Percentiles rank a stretch among this genome's conserved stretches.
Conservation (phyloP, 768 basidiomycete species). For the Gymnopilus dilepis region DNA sequence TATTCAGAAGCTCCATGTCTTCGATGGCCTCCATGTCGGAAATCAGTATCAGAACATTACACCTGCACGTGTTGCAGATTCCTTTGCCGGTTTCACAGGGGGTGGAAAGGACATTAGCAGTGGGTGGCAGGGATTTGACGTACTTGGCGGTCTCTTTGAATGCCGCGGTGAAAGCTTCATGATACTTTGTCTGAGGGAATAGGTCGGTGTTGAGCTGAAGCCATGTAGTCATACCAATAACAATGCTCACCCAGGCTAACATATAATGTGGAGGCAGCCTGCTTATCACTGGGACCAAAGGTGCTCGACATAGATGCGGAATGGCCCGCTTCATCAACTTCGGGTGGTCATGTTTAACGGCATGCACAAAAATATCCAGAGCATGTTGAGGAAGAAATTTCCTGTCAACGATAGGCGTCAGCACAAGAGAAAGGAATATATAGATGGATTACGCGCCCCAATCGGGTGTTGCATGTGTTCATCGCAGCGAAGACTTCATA, state of each 20-base stretch:
- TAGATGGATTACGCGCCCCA: constrained; percentile 22
- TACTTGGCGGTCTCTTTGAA: neutral
- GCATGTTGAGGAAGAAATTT: constrained; percentile 16
- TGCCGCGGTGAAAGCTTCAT: constrained; percentile 1
- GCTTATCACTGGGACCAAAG: neutral
- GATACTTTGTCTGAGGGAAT: constrained; percentile 1
- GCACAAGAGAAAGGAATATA: neutral
- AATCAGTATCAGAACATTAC: neutral
- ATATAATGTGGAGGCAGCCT: neutral
- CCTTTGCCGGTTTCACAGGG: neutral
- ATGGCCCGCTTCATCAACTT: constrained; percentile 11
- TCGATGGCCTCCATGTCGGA: neutral
- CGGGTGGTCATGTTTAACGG: constrained; percentile 20
- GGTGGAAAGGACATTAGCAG: neutral
- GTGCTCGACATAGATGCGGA: neutral
- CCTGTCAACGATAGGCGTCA: neutral
- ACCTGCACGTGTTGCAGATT: neutral
- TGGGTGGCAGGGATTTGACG: neutral
- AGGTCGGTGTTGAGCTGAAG: neutral
- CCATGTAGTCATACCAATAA: neutral
- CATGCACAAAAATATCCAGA: constrained; percentile 19
- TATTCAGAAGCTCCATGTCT: neutral
- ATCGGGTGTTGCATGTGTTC: constrained; percentile 25
- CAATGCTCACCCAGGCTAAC: neutral
- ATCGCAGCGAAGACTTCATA: constrained; percentile 33